Conservation (phyloP, 2,329 filamentous ascomycete genomes). For the Fusarium robinianum region DNA sequence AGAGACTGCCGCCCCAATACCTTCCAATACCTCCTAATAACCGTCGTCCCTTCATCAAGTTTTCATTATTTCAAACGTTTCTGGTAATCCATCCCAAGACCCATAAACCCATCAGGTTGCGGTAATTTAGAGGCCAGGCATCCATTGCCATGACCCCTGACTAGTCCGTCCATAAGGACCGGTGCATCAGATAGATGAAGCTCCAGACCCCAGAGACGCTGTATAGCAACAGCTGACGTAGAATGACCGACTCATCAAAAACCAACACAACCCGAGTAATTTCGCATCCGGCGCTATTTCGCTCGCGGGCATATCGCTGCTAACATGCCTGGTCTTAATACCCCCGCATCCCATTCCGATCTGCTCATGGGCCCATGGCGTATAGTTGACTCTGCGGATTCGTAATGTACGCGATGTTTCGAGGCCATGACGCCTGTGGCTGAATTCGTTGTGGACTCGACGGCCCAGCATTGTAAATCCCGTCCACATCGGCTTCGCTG, state of each 20-base stretch:
- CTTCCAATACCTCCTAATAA: too few relatives aligned
- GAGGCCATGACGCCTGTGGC: conserved; percentile 28
- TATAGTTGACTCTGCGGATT: conserved; percentile 28
- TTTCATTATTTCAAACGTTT: too few relatives aligned
- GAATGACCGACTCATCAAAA: too few relatives aligned
- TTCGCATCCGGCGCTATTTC: too few relatives aligned
- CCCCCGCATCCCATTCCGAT: not conserved
- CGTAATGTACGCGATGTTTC: conserved; percentile 28
- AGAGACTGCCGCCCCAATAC: too few relatives aligned
- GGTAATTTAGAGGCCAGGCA: conserved; percentile 12
- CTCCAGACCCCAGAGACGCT: too few relatives aligned
- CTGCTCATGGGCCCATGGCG: conserved; percentile 26
- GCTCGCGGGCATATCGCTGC: too few relatives aligned
- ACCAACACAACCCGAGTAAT: conserved; percentile 9
- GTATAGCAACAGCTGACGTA: too few relatives aligned
- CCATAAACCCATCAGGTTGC: too few relatives aligned
- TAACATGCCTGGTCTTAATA: too few relatives aligned
- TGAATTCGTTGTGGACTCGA: conserved; percentile 29
- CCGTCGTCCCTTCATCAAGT: too few relatives aligned
- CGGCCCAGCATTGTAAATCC: conserved; percentile 28
- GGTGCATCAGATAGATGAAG: conserved; percentile 24
- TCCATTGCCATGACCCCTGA: conserved; percentile 8
- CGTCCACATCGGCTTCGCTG: conserved; percentile 36
- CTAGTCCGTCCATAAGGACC: conserved; percentile 5
- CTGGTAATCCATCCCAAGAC: too few relatives aligned